Conservation (phyloP, 495 filamentous ascomycete genomes). For the Daldinia vernicosa region DNA sequence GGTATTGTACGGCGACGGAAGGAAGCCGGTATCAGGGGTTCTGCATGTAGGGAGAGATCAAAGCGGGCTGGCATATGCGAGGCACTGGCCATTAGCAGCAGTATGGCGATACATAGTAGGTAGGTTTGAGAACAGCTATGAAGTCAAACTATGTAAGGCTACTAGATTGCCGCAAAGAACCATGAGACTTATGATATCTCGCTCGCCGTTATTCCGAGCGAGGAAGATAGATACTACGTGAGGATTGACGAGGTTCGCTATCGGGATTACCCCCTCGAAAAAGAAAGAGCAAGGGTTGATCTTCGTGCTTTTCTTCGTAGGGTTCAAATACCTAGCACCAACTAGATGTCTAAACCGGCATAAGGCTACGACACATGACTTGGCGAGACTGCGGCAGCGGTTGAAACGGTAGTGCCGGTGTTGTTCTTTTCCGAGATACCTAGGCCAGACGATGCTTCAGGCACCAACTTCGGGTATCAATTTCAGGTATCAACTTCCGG, state of each 20-base stretch:
- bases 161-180: neutral
- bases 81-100: neutral
- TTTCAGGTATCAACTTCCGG: constrained; percentile 2
- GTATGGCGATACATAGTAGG: neutral
- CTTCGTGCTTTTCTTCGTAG: neutral
- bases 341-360: neutral
- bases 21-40: constrained; percentile 80
- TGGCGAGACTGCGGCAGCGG: constrained; percentile 20
- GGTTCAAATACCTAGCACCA: neutral
- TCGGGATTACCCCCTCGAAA: neutral
- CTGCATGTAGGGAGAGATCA: neutral
- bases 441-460: neutral
- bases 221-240: neutral
- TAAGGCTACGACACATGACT: constrained; percentile 43
- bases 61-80: neutral
- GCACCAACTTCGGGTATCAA: constrained; percentile 2
- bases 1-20: constrained; percentile 59
- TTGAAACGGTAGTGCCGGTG: constrained; percentile 23
- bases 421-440: neutral
- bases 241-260: neutral
- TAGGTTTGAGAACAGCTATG: neutral
- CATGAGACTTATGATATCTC: neutral
- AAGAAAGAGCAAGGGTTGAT: neutral
- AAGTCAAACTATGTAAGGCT: neutral
- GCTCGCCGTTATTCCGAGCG: neutral